Percentiles rank a stretch among this genome's conserved stretches.
Conservation (phyloP, 257 asterid genomes). For the Perilla frutescens region DNA sequence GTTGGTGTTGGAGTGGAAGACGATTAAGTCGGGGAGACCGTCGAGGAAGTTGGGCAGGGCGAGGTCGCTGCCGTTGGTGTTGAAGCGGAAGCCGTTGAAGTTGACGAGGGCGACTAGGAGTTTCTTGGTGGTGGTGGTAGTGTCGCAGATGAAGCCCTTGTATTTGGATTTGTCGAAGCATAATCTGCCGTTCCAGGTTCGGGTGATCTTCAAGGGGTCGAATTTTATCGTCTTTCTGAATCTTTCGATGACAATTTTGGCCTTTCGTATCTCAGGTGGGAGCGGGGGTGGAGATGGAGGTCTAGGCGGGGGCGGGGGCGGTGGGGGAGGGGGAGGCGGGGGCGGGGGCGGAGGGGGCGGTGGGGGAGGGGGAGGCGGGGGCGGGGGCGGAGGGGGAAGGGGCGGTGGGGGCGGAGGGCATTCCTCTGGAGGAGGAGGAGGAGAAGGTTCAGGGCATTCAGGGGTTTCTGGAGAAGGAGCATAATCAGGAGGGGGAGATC, state of each 20-base stretch:
- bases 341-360: conserved; percentile 13
- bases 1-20: conserved; percentile 72
- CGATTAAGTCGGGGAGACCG: conserved; percentile 38
- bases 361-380: too few relatives aligned
- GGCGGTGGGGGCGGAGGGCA: conserved; percentile 16
- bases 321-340: neutral
- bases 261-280: conserved; percentile 30
- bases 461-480: neutral
- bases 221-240: conserved; percentile 26
- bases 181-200: conserved; percentile 57
- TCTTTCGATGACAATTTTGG: conserved; percentile 37
- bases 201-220: conserved; percentile 35
- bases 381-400: neutral
- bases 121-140: conserved; percentile 26
- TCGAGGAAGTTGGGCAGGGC: conserved; percentile 35
- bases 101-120: conserved; percentile 45
- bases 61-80: neutral
- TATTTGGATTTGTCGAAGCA: conserved; percentile 49
- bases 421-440: conserved; percentile 11
- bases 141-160: conserved; percentile 62
- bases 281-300: neutral
- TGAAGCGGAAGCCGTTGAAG: conserved; percentile 47
- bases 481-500: conserved; percentile 29
- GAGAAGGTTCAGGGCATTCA: conserved; percentile 37
- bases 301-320: too few relatives aligned